These are phyloP conservation scores for Blastobotrys apis DNA, from an alignment of 1,139 yeast genomes.

Conservation along the genomic window DNA sequence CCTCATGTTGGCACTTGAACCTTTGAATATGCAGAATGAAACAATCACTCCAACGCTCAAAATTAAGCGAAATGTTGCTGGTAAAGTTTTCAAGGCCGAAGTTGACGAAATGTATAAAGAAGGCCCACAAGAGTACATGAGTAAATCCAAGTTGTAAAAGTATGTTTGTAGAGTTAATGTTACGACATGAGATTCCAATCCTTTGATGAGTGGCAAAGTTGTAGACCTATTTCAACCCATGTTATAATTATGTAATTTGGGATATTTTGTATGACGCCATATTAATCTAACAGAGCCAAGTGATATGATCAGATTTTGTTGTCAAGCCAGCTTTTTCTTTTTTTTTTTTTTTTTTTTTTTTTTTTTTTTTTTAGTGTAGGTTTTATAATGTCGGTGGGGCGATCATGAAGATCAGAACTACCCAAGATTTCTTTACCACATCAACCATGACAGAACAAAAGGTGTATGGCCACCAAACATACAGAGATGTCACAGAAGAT, in stretches of 20 bases:
- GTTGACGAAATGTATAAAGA: slow-evolving; percentile 57
- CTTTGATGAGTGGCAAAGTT: too few relatives aligned
- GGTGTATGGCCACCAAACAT: slow-evolving; percentile 26
- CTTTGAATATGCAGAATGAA: slow-evolving; percentile 59
- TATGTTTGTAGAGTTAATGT: neutral
- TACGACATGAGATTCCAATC: neutral
- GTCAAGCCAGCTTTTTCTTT: neutral
- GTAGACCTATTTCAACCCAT: too few relatives aligned
- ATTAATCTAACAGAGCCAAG: too few relatives aligned
- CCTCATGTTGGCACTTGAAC: slow-evolving; percentile 55
- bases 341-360: slow-evolving; percentile 5
- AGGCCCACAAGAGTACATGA: slow-evolving; percentile 38
- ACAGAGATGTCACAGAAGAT: slow-evolving; percentile 27
- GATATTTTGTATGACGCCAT: too few relatives aligned
- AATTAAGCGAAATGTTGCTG: slow-evolving; percentile 59
- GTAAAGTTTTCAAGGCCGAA: slow-evolving; percentile 46
- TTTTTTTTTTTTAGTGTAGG: too few relatives aligned
- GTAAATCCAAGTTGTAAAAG: slow-evolving; percentile 12
- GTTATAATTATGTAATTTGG: too few relatives aligned
- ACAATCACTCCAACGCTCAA: slow-evolving; percentile 74
- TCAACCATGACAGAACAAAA: slow-evolving; percentile 7
- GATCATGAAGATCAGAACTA: too few relatives aligned
- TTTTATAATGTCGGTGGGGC: too few relatives aligned
- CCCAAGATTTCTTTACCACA: neutral
- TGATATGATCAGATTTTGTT: neutral